A percentile compares a stretch with the other conserved stretches of the same genome.
Evolutionary conservation across 352 stramenopile genomes (phyloP).

Genomic region (Phytophthora sp.): DNA sequence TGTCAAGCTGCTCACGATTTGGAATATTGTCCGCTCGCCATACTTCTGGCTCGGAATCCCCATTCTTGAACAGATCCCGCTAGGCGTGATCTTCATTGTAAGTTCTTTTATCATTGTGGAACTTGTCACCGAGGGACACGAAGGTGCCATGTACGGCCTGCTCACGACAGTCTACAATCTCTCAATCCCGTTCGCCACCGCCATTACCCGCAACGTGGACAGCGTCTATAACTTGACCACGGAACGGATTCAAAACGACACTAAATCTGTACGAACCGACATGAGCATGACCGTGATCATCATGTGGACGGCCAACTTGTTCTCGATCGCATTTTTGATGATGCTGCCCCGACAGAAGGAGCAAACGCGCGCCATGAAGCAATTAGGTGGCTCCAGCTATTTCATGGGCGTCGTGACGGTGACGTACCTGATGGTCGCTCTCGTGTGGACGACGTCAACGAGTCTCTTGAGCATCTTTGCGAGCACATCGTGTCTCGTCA

Average conservation of each 20-base stretch:
- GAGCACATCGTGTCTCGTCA: conserved; percentile 51
- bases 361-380: conserved; percentile 66
- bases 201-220: conserved; percentile 52
- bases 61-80: conserved; percentile 54
- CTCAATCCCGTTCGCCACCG: conserved; percentile 46
- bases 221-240: conserved; percentile 49
- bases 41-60: conserved; percentile 60
- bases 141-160: conserved; percentile 70
- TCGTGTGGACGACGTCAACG: conserved; percentile 51
- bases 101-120: conserved; percentile 66
- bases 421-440: conserved; percentile 47
- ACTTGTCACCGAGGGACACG: conserved; percentile 57
- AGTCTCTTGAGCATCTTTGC: conserved; percentile 71
- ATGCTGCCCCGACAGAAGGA: conserved; percentile 71
- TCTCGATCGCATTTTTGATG: conserved; percentile 53
- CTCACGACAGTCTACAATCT: conserved; percentile 70
- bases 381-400: conserved; percentile 55
- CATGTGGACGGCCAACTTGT: conserved; percentile 60
- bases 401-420: conserved; percentile 58
- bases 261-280: conserved; percentile 41
- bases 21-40: conserved; percentile 51
- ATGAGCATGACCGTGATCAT: conserved; percentile 58
- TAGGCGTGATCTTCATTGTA: conserved; percentile 62
- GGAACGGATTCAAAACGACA: conserved; percentile 63
- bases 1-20: conserved; percentile 54